These are phyloP conservation scores for Entomortierella lignicola DNA, from an alignment of 192 early-diverging fungal species.

Conservation along the genomic window DNA sequence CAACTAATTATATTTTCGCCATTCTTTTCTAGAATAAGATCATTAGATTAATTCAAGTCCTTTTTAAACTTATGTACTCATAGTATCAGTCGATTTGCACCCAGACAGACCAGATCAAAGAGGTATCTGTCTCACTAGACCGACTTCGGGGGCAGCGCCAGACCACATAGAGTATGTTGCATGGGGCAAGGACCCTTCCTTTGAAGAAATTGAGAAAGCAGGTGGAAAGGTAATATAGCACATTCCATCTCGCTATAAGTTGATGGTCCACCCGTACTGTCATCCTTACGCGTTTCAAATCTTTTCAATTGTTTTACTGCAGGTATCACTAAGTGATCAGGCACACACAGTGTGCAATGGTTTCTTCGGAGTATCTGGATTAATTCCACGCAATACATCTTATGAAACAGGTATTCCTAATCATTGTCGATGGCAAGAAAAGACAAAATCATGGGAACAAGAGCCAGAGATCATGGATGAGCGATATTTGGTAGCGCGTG, in stretches of 20 bases:
- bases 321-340: constrained; percentile 15
- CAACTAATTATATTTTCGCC: no score
- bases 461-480: constrained; percentile 54
- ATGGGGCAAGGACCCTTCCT: constrained; percentile 33
- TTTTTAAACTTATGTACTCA: not conserved
- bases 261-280: not conserved
- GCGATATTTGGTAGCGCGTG: constrained; percentile 38
- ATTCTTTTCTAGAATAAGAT: no score
- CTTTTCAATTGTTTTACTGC: not conserved
- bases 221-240: constrained; percentile 24
- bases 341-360: constrained; percentile 38
- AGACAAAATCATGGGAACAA: constrained; percentile 5
- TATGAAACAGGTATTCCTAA: constrained; percentile 53
- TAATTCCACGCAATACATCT: constrained; percentile 34
- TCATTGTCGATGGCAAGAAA: constrained; percentile 28
- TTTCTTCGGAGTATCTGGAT: constrained; percentile 42
- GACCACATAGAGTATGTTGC: constrained; percentile 24
- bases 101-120: constrained; percentile 49
- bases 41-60: no score
- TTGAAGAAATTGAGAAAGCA: constrained; percentile 26
- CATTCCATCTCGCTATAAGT: not conserved
- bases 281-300: not conserved
- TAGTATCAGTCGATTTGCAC: constrained; percentile 40
- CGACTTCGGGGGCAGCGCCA: not conserved
- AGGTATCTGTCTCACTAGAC: constrained; percentile 21